phyloP scores from a whole-genome alignment of 1,284 basidiomycete species.

The Boletus semigastroideus region DNA sequence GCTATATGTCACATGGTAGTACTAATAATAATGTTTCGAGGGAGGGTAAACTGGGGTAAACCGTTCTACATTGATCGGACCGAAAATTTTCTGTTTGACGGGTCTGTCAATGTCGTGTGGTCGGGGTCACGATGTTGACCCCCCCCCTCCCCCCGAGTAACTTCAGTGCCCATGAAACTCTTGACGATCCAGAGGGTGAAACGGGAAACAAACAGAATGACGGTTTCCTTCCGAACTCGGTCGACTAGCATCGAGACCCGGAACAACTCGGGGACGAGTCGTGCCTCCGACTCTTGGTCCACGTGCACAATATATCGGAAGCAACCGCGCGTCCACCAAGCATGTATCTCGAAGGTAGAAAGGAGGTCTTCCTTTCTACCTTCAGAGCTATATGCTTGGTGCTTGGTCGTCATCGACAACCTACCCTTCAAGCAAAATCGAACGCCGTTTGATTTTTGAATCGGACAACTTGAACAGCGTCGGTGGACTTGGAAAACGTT shows the following conservation, averaged over 20 bases:
- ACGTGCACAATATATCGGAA: neutral
- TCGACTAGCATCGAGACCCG: neutral
- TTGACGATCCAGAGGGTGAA: slow-evolving; percentile 1
- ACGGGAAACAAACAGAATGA: neutral
- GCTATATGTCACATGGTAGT: neutral
- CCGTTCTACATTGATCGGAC: neutral
- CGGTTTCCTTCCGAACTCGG: neutral
- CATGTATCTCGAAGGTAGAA: no score
- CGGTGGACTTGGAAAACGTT: no score
- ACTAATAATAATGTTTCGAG: neutral
- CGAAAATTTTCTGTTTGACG: neutral
- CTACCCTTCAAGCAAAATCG: no score
- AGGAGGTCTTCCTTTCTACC: no score
- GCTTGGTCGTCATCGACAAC: no score
- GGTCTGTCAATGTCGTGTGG: neutral
- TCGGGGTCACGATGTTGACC: neutral
- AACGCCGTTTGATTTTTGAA: no score
- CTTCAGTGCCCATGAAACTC: neutral
- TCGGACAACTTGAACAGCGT: no score
- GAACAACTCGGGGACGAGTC: neutral
- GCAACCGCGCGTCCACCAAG: neutral
- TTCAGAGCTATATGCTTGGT: no score
- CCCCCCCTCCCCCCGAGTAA: neutral
- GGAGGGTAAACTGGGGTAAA: neutral
- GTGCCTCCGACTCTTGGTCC: no score